phyloP scores from a whole-genome alignment of 345 rosid species.

The Psidium guajava region DNA sequence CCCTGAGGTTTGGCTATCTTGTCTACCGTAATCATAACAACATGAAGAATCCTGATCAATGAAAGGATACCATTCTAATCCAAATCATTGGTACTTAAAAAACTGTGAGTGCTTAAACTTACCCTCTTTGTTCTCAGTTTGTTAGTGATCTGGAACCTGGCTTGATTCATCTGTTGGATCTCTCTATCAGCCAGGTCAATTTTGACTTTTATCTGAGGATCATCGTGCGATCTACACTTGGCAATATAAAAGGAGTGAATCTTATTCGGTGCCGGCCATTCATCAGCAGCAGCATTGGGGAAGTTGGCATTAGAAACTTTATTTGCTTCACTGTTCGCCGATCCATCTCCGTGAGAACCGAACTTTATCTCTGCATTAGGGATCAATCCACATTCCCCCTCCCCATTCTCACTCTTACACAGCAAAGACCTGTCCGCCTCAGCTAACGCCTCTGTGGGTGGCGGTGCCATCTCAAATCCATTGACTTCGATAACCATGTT shows the following conservation, averaged over 20 bases:
- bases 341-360: slow-evolving; percentile 49
- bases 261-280: slow-evolving; percentile 75
- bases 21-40: not conserved
- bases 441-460: slow-evolving; percentile 31
- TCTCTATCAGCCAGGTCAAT: slow-evolving; percentile 58
- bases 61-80: not conserved
- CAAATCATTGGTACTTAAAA: not conserved
- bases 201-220: slow-evolving; percentile 56
- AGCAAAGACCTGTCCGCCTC: slow-evolving; percentile 18
- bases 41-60: not conserved
- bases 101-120: slow-evolving; percentile 1
- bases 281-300: slow-evolving; percentile 60
- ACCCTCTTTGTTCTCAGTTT: slow-evolving; percentile 58
- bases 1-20: not conserved
- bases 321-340: slow-evolving; percentile 26
- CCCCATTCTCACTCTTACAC: slow-evolving; percentile 39
- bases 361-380: slow-evolving; percentile 30
- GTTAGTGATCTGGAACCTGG: slow-evolving; percentile 26
- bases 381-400: slow-evolving; percentile 23
- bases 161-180: slow-evolving; percentile 28
- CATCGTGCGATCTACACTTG: slow-evolving; percentile 34
- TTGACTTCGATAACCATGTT: slow-evolving; percentile 78
- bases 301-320: slow-evolving; percentile 25
- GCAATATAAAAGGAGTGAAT: slow-evolving; percentile 56
- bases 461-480: slow-evolving; percentile 59